Evolutionary conservation across 2,329 filamentous ascomycete species (phyloP), one percentile per base, ranked within the genome.

Genomic region (Huntiella omanensis): DNA sequence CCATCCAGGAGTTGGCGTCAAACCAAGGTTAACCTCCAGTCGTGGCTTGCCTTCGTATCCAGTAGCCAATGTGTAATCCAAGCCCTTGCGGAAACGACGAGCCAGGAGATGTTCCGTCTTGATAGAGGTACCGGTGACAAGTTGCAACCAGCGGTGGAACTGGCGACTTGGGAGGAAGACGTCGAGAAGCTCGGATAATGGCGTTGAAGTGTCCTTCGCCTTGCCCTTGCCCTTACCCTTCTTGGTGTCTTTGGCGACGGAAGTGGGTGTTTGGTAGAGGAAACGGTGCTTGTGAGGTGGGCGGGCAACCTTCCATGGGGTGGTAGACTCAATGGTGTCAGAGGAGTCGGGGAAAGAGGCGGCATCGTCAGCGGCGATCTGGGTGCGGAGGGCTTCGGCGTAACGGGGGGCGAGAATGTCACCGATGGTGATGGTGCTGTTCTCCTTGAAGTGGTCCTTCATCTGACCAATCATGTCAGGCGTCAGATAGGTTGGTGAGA

Each of bases 221-320:
- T 49, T 49, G 12, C 38, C 47, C 28, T 49, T 49, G 13, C 40
- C 39, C 11, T 46, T 47, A 22, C 45, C 35, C 4, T 40, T 46
- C 35, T 36, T 41, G 32, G 37, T 65, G 60, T 39, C 68, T 62
- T 37, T 61, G 54, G 3, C 58, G 55, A 4, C 59, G 56, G 40
- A 59, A 59, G 43, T 60, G 53, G 43, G 63, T 54, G 48, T 77
- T 50, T 83, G 72, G 62, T 91, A 98, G 2, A 94, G 68, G 60
- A 81, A 98, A 11, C 87, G 83, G 58, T 95, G 86, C 65, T 98
- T 98, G 64, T 98, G 87, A 0, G 91, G 91, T 35, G 91, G 91
- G 32, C 75, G 73, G 5, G 91, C 83, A 6, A 92, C 80, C 50
- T 70, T 74, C 83, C 83, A 91, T 0, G 64, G 62, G 37, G 66